These are phyloP conservation scores for Grosmannia serpens DNA, from an alignment of 2,329 filamentous ascomycete species.

Conservation along the genomic window DNA sequence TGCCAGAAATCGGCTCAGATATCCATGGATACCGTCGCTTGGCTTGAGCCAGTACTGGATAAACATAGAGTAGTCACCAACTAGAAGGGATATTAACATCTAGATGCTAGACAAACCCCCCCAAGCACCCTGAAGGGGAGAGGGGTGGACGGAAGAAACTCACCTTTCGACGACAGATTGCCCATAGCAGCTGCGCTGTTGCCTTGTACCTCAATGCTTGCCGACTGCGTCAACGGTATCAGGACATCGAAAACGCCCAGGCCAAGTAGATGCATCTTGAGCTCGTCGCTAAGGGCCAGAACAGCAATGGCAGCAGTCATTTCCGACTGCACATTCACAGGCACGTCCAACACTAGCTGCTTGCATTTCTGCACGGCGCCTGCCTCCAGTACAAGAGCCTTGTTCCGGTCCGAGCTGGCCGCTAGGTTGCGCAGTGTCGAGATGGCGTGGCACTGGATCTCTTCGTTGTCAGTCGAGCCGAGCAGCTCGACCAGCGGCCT, in stretches of 20 bases:
- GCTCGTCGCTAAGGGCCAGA: conserved; percentile 84
- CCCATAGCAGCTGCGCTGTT: conserved; percentile 94
- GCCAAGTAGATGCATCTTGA: conserved; percentile 83
- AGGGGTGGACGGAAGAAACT: conserved; percentile 12
- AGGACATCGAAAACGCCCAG: conserved; percentile 93
- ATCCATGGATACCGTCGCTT: conserved; percentile 89
- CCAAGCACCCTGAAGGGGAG: too few relatives aligned
- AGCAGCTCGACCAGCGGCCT: conserved; percentile 88
- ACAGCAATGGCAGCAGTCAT: conserved; percentile 99
- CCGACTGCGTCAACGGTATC: conserved; percentile 87
- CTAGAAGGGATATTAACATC: conserved; percentile 31
- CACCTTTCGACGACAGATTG: conserved; percentile 95
- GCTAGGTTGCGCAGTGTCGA: conserved; percentile 92
- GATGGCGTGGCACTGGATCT: conserved; percentile 97
- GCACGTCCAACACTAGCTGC: conserved; percentile 85
- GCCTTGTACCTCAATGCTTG: conserved; percentile 95
- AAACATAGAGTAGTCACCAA: conserved; percentile 94
- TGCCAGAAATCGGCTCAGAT: conserved; percentile 81
- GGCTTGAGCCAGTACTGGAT: conserved; percentile 89
- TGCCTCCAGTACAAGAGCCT: conserved; percentile 91
- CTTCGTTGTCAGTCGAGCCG: conserved; percentile 92
- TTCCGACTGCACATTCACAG: conserved; percentile 90
- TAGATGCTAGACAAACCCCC: neutral
- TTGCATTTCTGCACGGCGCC: conserved; percentile 98
- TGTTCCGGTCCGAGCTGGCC: conserved; percentile 94